phyloP scores from a whole-genome alignment of 192 early-diverging fungal genomes.

The Cladochytrium replicatum region DNA sequence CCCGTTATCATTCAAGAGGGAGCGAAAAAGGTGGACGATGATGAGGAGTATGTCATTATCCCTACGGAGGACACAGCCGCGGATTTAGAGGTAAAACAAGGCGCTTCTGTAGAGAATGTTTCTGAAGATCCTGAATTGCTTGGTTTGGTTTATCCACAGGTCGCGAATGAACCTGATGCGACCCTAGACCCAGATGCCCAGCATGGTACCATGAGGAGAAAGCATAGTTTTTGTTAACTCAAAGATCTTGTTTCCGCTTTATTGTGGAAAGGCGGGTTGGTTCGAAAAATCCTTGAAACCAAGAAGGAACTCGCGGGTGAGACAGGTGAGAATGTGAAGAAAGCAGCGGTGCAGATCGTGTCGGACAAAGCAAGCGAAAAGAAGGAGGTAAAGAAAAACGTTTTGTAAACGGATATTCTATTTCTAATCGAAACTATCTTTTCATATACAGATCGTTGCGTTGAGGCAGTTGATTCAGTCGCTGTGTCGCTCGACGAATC shows the following conservation, averaged over 20 bases:
- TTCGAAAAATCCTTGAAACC: constrained; percentile 38
- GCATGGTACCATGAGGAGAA: no score
- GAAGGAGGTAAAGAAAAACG: constrained; percentile 35
- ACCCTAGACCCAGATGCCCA: no score
- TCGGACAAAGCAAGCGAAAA: no score
- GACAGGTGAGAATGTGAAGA: constrained; percentile 13
- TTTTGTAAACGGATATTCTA: no score
- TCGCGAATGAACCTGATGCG: no score
- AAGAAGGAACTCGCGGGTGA: constrained; percentile 32
- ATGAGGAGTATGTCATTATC: constrained; percentile 41
- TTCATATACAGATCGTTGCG: constrained; percentile 36
- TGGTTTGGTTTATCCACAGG: no score
- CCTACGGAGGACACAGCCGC: constrained; percentile 22
- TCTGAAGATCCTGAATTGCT: no score
- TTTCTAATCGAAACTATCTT: no score
- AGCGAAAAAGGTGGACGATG: constrained; percentile 22
- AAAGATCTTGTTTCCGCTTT: no score
- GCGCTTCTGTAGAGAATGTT: no score
- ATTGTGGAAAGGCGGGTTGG: constrained; percentile 34
- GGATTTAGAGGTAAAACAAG: no score
- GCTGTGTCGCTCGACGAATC: constrained; percentile 39
- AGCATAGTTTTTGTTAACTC: no score
- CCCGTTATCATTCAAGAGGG: constrained; percentile 34
- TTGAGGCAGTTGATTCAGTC: constrained; percentile 38
- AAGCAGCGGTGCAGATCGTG: constrained; percentile 1